Evolutionary conservation across 1,284 basidiomycete species (phyloP).

Genomic region (Sanguinoderma infundibulare): DNA sequence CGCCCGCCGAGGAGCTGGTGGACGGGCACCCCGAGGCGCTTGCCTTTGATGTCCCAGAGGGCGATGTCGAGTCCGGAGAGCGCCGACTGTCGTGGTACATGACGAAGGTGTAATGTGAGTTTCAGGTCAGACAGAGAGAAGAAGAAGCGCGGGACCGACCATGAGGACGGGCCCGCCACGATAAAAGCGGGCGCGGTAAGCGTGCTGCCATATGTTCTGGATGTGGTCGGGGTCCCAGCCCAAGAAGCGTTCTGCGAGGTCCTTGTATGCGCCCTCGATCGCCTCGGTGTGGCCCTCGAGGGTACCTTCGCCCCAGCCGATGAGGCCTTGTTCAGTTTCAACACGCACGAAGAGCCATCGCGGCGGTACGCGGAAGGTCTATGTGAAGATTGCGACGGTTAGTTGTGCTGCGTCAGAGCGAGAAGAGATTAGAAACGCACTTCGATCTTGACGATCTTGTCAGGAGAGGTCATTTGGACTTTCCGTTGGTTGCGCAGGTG

Average conservation of each 20-base stretch:
- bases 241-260: constrained; percentile 66
- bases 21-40: constrained; percentile 75
- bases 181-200: constrained; percentile 73
- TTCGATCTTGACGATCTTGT: constrained; percentile 30
- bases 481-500: background rate
- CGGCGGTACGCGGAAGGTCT: constrained; percentile 74
- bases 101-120: background rate
- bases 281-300: constrained; percentile 79
- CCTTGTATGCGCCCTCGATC: constrained; percentile 71
- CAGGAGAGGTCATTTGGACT: constrained; percentile 9
- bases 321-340: constrained; percentile 66
- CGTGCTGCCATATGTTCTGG: constrained; percentile 73
- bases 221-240: constrained; percentile 74
- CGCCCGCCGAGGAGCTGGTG: constrained; percentile 80
- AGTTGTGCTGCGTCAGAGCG: background rate
- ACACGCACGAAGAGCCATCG: constrained; percentile 81
- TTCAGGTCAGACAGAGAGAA: background rate
- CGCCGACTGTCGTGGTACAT: constrained; percentile 46
- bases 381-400: background rate
- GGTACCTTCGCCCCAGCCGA: constrained; percentile 75
- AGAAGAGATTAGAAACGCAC: constrained; percentile 5
- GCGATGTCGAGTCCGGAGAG: constrained; percentile 61
- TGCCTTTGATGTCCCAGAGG: constrained; percentile 81
- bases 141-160: constrained; percentile 40
- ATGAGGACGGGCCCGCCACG: constrained; percentile 77